Evolutionary conservation across 805 yeast species (phyloP), one percentile per base, ranked within the genome.

Genomic region (Ogataea pini): DNA sequence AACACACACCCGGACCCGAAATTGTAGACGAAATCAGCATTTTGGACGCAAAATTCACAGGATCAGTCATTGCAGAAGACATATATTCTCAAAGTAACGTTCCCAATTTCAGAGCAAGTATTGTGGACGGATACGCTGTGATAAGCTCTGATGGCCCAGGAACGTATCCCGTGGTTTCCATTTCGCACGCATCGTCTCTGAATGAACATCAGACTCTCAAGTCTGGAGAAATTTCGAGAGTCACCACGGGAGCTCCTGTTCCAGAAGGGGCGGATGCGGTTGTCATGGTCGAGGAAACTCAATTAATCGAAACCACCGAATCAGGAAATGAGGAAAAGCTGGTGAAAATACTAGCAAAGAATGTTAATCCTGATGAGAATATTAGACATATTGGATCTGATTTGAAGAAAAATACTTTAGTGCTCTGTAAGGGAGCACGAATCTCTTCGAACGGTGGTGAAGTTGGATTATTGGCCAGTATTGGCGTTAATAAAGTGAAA

Each of bases 101-200:
- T 10, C 83, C 83, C 0, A 65, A 69, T 14, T 78, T 75, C 60
- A 57, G 77, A n/a, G 81, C 83, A 2, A 73, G 80, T 48, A 75
- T 78, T 22, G 82, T 78, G 3, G 83, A 78, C 54, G 83, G 83
- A 0, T 78, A 78, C 52, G 82, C 83, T 1, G 78, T 77, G 0
- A 48, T 64, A 4, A 69, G 70, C 48, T 44, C 68, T 0, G 80
- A 75, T 53, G 76, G 80, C 8, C 75, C 79, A 0, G 79, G 77
- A 1, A 56, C 59, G 0, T 72, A 72, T 46, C 72, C 72, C 0
- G 71, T 78, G 5, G 70, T 67, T 0, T 50, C 66, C 2, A 62
- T 72, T 5, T 71, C 78, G 1, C 78, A 73, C 59, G 80, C 80
- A 14, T 59, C 71, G 3, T 62, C 72, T 4, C 51, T 57, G 16